phyloP scores from a whole-genome alignment of 345 rosid species.

The Clarkia xantiana region DNA sequence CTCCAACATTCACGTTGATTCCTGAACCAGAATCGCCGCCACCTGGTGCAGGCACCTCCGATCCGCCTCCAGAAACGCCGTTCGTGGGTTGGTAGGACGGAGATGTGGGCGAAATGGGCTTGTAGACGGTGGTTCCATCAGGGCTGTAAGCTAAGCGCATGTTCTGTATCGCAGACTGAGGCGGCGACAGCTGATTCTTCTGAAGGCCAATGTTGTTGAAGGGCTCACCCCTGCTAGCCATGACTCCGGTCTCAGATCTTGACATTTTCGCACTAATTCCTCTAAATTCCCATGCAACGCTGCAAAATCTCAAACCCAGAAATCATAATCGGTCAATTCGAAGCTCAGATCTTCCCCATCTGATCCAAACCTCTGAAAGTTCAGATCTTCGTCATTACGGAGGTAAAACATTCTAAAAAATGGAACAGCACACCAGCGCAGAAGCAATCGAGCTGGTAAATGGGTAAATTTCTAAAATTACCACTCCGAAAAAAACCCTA shows the following conservation, averaged over 20 bases:
- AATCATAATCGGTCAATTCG: background rate
- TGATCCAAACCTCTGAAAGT: background rate
- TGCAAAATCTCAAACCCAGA: constrained; percentile 5
- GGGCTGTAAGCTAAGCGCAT: constrained; percentile 14
- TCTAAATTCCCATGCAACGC: constrained; percentile 3
- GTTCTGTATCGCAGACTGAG: constrained; percentile 12
- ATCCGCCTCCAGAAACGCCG: constrained; percentile 8
- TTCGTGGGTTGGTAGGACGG: constrained; percentile 7
- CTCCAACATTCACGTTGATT: constrained; percentile 21
- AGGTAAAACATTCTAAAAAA: background rate
- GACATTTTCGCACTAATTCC: constrained; percentile 4
- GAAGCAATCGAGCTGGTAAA: background rate
- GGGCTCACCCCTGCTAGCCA: constrained; percentile 12
- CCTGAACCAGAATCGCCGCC: constrained; percentile 5
- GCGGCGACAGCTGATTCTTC: constrained; percentile 6
- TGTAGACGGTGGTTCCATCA: constrained; percentile 14
- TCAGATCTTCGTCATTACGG: background rate
- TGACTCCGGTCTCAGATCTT: constrained; percentile 5
- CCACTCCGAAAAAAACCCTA: constrained; percentile 10
- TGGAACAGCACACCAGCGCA: background rate
- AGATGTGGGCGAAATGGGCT: constrained; percentile 8
- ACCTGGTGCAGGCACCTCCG: constrained; percentile 1
- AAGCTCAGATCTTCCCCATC: background rate
- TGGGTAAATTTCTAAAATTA: background rate
- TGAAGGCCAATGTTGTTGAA: constrained; percentile 12